Evolutionary conservation across 2,329 filamentous ascomycete genomes (phyloP).

Genomic region (Fusarium bulbicola): DNA sequence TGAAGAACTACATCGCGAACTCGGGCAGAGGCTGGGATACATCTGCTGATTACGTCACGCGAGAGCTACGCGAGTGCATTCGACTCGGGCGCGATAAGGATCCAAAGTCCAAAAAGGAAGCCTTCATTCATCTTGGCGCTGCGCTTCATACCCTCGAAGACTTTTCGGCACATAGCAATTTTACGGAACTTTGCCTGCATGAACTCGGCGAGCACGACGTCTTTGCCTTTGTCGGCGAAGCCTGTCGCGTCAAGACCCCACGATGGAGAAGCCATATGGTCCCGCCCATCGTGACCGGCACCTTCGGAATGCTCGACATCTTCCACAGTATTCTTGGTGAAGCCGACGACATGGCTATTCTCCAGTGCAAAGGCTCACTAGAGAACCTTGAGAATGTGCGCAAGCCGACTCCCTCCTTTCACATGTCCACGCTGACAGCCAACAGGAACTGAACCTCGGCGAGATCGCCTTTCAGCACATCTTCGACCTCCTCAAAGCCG

Average conservation of each 20-base stretch:
- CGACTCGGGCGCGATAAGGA: conserved; percentile 66
- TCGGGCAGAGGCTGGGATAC: conserved; percentile 80
- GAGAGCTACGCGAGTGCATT: conserved; percentile 73
- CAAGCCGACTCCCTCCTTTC: not conserved
- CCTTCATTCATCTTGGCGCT: conserved; percentile 65
- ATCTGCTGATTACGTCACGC: conserved; percentile 80
- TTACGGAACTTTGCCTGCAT: conserved; percentile 75
- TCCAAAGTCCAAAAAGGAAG: conserved; percentile 30
- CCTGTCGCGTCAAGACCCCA: conserved; percentile 61
- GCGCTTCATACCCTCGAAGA: conserved; percentile 78
- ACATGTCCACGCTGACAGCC: conserved; percentile 1
- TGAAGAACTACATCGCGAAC: conserved; percentile 98
- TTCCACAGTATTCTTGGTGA: conserved; percentile 72
- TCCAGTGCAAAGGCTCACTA: conserved; percentile 66
- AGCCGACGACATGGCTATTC: conserved; percentile 56
- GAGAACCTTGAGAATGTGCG: conserved; percentile 69
- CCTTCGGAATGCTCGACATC: conserved; percentile 67
- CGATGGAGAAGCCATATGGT: conserved; percentile 59
- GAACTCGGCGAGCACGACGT: conserved; percentile 75
- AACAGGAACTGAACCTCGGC: conserved; percentile 71
- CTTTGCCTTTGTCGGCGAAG: conserved; percentile 59
- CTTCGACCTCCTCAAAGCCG: conserved; percentile 40
- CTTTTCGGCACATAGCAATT: conserved; percentile 74
- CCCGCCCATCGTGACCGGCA: conserved; percentile 73
- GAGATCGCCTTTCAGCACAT: conserved; percentile 47